Base-by-base conservation (phyloP, 768 basidiomycete genomes). In the Coprinellus micaceus region DNA sequence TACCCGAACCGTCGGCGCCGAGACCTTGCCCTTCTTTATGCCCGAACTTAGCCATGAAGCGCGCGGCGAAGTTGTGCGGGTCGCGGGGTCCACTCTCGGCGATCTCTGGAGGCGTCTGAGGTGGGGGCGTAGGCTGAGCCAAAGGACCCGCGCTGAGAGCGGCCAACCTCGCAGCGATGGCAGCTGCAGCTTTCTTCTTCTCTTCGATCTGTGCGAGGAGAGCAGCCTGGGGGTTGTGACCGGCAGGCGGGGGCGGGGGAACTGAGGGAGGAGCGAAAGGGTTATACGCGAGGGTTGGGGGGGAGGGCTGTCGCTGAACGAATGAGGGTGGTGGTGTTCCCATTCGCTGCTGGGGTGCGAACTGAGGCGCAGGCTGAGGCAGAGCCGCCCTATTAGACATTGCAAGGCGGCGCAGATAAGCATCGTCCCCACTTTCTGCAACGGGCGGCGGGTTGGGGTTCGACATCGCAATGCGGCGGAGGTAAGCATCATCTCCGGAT, bases 21-120 rank as follows among this genome's bases (percentile, higher is more conserved):
- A 98, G 79, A 10, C 95, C 95, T 71, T 94, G 87, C 1, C 96
- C 96, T 67, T 92, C 91, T 67, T 91, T 89, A 67, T 97, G 93
- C 0, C 95, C 95, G 91, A 90, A 95, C 73, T 94, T 97, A 2
- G 90, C 91, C 94, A 97, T 96, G 62, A 96, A 67, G 30, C 90
- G 86, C 12, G 86, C 86, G 29, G 92, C 92, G 63, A 95, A 93
- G 12, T 81, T 82, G 54, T 84, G 86, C 0, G 85, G 83, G 59
- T 90, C 84, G 22, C 3, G 4, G 45, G 11, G 25, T 52, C 57
- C 13, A 39, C 52, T 19, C 40, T 65, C 70, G 54, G 71, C 68
- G 24, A 76, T 74, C 48, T 73, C 71, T 17, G 56, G 60, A 28
- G 71, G 63, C 4, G 71, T 60, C 2, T 67, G 57, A 15, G 71